These are phyloP conservation scores for Neofusicoccum sp. DNA, from an alignment of 2,329 filamentous ascomycete species.

Conservation along the genomic window DNA sequence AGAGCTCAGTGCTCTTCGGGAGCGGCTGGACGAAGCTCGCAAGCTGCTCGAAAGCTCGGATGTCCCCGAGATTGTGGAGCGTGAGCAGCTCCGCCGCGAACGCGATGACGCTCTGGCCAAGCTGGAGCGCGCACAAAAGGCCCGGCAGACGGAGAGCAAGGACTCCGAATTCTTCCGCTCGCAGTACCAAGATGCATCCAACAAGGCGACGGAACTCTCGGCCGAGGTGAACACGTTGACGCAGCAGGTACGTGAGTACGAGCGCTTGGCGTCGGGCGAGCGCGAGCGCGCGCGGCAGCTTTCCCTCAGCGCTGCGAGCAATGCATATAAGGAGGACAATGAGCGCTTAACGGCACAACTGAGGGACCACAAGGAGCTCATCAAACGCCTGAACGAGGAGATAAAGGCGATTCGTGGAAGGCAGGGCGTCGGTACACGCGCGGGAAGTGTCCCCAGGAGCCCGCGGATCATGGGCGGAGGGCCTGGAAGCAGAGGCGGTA, in stretches of 20 bases:
- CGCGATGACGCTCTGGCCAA: constrained; percentile 27
- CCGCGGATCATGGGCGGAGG: constrained; percentile 32
- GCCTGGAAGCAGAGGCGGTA: constrained; percentile 24
- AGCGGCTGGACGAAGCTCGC: constrained; percentile 6
- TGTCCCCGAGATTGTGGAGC: constrained; percentile 5
- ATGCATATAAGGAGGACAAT: constrained; percentile 22
- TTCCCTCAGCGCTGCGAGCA: not conserved
- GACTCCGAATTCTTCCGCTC: constrained; percentile 58
- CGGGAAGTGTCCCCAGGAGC: constrained; percentile 35
- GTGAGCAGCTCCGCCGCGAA: constrained; percentile 20
- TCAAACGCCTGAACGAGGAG: constrained; percentile 34
- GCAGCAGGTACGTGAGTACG: constrained; percentile 18
- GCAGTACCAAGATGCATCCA: constrained; percentile 48
- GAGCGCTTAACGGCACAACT: constrained; percentile 29
- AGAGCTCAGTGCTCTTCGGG: not conserved
- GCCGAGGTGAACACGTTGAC: not conserved
- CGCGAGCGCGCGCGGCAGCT: not conserved
- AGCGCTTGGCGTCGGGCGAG: constrained; percentile 2
- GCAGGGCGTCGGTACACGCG: constrained; percentile 33
- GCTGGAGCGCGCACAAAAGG: constrained; percentile 31
- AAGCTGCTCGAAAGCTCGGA: not conserved
- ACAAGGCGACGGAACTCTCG: not conserved
- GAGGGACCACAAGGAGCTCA: not conserved
- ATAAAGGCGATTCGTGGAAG: constrained; percentile 31
- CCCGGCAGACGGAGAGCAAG: constrained; percentile 37